These are phyloP conservation scores for Sporothrix humicola DNA, from an alignment of 2,329 filamentous ascomycete species.

Conservation along the genomic window DNA sequence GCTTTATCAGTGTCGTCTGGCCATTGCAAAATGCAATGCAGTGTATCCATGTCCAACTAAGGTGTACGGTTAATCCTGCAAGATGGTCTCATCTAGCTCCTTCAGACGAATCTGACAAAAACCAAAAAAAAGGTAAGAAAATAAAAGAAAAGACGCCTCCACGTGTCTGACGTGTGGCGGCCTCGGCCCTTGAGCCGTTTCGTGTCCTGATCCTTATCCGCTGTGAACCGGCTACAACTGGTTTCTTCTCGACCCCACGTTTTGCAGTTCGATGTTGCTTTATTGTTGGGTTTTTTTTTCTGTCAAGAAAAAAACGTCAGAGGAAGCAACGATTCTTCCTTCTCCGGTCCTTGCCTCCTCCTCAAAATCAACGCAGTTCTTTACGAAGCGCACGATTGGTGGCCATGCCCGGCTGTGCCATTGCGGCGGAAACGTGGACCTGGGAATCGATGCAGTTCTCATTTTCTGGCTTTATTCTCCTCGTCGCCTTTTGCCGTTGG, in stretches of 20 bases:
- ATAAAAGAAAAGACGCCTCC: not conserved
- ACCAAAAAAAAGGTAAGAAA: not conserved
- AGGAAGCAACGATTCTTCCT: not conserved
- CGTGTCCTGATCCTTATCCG: not conserved
- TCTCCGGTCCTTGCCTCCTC: not conserved
- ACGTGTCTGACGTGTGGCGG: constrained; percentile 11
- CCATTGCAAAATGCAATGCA: constrained; percentile 1
- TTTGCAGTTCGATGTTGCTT: not conserved
- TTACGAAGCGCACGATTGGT: not conserved
- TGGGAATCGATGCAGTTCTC: not conserved
- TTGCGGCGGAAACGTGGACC: constrained; percentile 13
- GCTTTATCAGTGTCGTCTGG: not conserved
- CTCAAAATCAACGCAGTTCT: not conserved
- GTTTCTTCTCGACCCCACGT: not conserved
- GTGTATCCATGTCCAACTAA: not conserved
- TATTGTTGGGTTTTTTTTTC: not conserved
- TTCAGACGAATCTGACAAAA: not conserved
- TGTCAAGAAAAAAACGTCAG: not conserved
- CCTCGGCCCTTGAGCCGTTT: constrained; percentile 3
- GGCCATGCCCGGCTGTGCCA: not conserved
- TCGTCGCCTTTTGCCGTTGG: constrained; percentile 23
- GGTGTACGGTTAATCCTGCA: not conserved
- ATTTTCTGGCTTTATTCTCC: not conserved
- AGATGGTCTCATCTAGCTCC: constrained; percentile 9
- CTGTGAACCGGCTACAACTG: not conserved